Percentiles rank a stretch among this genome's conserved stretches.
phyloP scores from a whole-genome alignment of 164 flowering plant genomes.

The Annona cherimola region DNA sequence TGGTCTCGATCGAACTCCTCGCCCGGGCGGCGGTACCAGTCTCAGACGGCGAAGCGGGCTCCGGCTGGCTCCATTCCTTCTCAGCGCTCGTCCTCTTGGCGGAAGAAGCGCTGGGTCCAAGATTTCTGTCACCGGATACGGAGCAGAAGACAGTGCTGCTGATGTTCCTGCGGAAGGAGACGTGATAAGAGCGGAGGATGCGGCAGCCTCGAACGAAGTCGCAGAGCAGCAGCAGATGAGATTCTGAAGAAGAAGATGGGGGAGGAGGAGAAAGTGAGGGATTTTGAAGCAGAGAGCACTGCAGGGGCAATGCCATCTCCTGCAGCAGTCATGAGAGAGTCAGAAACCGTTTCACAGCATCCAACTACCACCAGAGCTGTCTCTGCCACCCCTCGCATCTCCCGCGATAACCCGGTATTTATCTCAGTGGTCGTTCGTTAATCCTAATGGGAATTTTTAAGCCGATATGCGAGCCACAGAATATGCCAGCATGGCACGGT shows the following conservation, averaged over 20 bases:
- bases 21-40: no score
- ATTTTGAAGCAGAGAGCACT: constrained; percentile 2
- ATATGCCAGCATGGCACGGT: no score
- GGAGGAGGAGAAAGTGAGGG: background rate
- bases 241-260: background rate
- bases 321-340: constrained; percentile 1
- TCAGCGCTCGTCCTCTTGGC: constrained; percentile 1
- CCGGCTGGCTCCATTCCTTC: background rate
- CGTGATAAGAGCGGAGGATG: background rate
- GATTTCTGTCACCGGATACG: constrained; percentile 1
- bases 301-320: background rate
- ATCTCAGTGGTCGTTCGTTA: no score
- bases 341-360: background rate
- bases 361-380: background rate
- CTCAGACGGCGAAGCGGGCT: background rate
- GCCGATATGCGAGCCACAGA: no score
- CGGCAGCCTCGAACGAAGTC: background rate
- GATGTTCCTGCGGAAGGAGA: background rate
- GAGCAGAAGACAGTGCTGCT: background rate
- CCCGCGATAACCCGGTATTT: background rate
- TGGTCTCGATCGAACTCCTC: background rate
- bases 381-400: background rate
- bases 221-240: background rate
- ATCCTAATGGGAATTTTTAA: no score
- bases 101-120: background rate